Percentiles rank a stretch among this genome's conserved stretches.
Conservation (phyloP, 1,139 yeast species). For the Pichia sp. region DNA sequence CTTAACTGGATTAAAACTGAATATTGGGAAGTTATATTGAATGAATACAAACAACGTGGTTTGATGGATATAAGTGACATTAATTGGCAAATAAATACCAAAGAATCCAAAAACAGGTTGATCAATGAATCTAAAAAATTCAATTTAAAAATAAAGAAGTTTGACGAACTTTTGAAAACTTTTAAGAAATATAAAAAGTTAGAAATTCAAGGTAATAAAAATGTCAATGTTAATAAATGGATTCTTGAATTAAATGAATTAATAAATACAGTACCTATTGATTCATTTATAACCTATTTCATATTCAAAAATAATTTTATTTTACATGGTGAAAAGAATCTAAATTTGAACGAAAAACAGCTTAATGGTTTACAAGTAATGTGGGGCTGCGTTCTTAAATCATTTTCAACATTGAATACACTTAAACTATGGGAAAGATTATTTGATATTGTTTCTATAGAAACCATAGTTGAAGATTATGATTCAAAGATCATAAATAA, state of each 20-base stretch:
- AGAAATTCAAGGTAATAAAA: slow-evolving; percentile 15
- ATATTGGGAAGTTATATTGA: slow-evolving; percentile 57
- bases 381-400: slow-evolving; percentile 29
- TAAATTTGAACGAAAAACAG: slow-evolving; percentile 20
- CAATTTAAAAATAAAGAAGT: background rate
- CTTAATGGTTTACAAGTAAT: slow-evolving; percentile 25
- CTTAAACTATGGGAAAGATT: slow-evolving; percentile 15
- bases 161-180: slow-evolving; percentile 27
- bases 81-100: slow-evolving; percentile 25
- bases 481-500: slow-evolving; percentile 1
- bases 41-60: slow-evolving; percentile 9
- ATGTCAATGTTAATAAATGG: background rate
- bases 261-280: slow-evolving; percentile 34
- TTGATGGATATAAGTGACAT: background rate
- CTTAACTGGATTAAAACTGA: slow-evolving; percentile 66
- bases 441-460: slow-evolving; percentile 10
- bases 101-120: slow-evolving; percentile 13
- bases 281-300: slow-evolving; percentile 19
- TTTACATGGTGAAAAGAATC: slow-evolving; percentile 16
- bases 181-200: slow-evolving; percentile 41
- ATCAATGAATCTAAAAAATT: background rate
- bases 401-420: slow-evolving; percentile 22
- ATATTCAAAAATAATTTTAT: slow-evolving; percentile 24
- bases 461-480: slow-evolving; percentile 5
- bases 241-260: slow-evolving; percentile 28